Conservation (phyloP, 495 filamentous ascomycete genomes). For the Schizothecium vesticola region DNA sequence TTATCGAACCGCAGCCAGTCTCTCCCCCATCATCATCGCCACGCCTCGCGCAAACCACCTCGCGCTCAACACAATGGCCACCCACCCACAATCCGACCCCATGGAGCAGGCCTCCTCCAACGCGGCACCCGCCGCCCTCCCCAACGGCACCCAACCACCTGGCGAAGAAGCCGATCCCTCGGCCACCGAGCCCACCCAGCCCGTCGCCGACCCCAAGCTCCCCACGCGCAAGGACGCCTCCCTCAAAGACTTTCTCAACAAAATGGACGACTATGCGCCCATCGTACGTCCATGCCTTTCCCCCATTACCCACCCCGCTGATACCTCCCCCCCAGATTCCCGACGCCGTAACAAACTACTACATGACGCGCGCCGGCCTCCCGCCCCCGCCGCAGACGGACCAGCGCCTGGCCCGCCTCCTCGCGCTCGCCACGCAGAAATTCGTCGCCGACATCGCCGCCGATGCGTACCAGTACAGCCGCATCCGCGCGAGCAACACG, state of each 20-base stretch:
- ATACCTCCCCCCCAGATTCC: conserved; percentile 63
- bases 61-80: conserved; percentile 15
- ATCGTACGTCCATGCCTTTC: conserved; percentile 64
- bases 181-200: neutral
- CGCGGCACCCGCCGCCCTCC: neutral
- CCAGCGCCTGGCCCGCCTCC: conserved; percentile 80
- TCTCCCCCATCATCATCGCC: conserved; percentile 4
- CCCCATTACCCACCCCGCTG: neutral
- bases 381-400: conserved; percentile 84
- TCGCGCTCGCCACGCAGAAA: conserved; percentile 93
- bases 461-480: conserved; percentile 94
- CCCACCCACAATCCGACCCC: conserved; percentile 16
- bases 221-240: conserved; percentile 84
- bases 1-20: neutral
- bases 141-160: conserved; percentile 15
- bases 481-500: conserved; percentile 86
- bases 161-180: neutral
- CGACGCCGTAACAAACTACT: conserved; percentile 95
- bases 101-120: conserved; percentile 11
- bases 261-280: conserved; percentile 98
- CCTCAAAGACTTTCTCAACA: conserved; percentile 81
- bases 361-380: conserved; percentile 90
- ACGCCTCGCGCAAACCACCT: neutral
- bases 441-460: conserved; percentile 97
- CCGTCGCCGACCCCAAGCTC: conserved; percentile 35